A percentile compares a stretch with the other conserved stretches of the same genome.
Conservation (phyloP, 2,329 filamentous ascomycete genomes). For the Aureobasidium pullulans region DNA sequence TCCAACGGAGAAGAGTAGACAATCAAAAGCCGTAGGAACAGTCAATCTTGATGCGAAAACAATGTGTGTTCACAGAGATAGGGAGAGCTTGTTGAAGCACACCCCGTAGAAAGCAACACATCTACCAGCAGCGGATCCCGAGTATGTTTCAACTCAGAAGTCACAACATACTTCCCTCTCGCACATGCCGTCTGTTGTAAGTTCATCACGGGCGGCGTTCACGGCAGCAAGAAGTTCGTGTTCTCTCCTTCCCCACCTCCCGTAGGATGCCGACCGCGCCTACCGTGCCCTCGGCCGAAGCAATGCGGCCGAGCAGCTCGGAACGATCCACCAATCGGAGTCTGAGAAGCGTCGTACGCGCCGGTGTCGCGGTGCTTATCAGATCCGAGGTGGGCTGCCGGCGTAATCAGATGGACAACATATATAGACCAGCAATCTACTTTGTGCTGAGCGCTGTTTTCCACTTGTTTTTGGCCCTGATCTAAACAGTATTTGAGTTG, state of each 20-base stretch:
- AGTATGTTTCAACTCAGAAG: too few species aligned
- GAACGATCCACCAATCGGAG: background rate
- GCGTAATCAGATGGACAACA: background rate
- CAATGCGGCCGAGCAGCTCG: background rate
- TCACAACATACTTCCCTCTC: background rate
- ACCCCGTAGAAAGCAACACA: too few species aligned
- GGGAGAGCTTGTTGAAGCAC: too few species aligned
- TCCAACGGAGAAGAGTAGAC: too few species aligned
- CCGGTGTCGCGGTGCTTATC: background rate
- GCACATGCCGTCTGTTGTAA: background rate
- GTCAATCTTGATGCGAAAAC: too few species aligned
- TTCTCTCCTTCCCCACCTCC: background rate
- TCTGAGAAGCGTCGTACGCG: background rate
- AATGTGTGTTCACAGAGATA: too few species aligned
- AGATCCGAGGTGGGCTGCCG: slow-evolving; percentile 4
- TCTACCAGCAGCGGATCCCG: too few species aligned
- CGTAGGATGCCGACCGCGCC: background rate
- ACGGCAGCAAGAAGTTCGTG: background rate
- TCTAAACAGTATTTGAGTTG: background rate
- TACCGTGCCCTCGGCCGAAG: background rate
- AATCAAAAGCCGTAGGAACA: too few species aligned
- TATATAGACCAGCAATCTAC: background rate
- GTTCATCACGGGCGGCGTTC: background rate
- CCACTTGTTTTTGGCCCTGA: background rate
- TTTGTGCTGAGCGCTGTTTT: background rate